Percentiles rank a stretch among this genome's conserved stretches.
Conservation (phyloP, 768 basidiomycete genomes). For the Leccinellum rugosiceps region DNA sequence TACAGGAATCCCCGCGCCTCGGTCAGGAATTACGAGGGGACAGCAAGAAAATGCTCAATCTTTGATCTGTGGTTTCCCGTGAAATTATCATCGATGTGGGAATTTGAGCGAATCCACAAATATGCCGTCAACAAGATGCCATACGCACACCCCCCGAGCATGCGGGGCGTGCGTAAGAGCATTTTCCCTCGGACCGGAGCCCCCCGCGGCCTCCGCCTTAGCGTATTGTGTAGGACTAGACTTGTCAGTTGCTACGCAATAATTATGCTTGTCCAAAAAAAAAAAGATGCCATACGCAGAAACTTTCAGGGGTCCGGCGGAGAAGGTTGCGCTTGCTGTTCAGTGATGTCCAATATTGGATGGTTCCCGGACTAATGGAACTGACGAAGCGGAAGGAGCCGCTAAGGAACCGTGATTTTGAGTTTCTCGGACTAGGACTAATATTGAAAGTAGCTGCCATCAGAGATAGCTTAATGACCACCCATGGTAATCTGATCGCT, state of each 20-base stretch:
- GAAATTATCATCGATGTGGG: constrained; percentile 40
- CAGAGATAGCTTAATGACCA: constrained; percentile 13
- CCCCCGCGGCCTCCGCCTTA: too few relatives aligned
- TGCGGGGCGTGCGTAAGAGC: too few relatives aligned
- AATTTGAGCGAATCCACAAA: constrained; percentile 29
- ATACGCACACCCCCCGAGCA: too few relatives aligned
- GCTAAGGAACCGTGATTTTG: constrained; percentile 13
- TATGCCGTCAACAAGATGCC: constrained; percentile 31
- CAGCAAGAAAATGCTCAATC: not conserved
- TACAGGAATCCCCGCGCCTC: not conserved
- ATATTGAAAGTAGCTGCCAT: constrained; percentile 21
- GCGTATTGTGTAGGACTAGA: too few relatives aligned
- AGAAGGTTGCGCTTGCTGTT: constrained; percentile 31
- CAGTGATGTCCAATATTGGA: constrained; percentile 34
- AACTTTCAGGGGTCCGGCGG: constrained; percentile 9
- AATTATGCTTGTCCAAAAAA: too few relatives aligned
- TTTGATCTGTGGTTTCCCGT: constrained; percentile 36
- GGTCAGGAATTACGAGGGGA: not conserved
- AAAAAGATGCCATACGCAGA: constrained; percentile 22
- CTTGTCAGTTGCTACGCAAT: too few relatives aligned
- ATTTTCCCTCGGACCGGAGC: too few relatives aligned
- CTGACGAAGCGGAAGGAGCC: constrained; percentile 17
- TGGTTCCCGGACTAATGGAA: constrained; percentile 27
- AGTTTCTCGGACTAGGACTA: constrained; percentile 14
- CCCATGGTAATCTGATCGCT: not conserved